Evolutionary conservation across 768 basidiomycete genomes (phyloP).

Genomic region (Leucocoprinus birnbaumii): DNA sequence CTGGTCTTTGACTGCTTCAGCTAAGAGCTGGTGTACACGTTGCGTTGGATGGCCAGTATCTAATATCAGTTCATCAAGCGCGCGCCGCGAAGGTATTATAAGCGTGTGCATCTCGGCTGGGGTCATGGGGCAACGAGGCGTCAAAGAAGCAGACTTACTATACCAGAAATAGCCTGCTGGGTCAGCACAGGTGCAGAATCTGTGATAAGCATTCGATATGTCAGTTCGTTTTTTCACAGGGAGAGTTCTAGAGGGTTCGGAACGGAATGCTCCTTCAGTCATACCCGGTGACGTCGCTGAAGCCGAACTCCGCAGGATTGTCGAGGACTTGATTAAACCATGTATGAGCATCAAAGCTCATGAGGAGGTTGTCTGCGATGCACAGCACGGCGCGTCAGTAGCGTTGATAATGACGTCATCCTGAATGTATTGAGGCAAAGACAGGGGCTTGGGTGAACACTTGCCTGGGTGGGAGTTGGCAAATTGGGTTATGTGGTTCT

Average conservation of each 20-base stretch:
- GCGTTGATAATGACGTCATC: not conserved
- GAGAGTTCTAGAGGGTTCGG: too few relatives aligned
- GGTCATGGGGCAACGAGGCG: not conserved
- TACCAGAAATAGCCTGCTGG: slow-evolving; percentile 49
- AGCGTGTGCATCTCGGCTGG: not conserved
- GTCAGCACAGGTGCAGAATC: slow-evolving; percentile 49
- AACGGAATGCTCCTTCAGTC: not conserved
- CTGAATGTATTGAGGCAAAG: not conserved
- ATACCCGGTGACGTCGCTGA: slow-evolving; percentile 47
- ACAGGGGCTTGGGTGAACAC: not conserved
- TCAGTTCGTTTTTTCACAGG: too few relatives aligned
- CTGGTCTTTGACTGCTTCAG: slow-evolving; percentile 36
- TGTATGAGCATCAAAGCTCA: slow-evolving; percentile 48
- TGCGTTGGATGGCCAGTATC: slow-evolving; percentile 52
- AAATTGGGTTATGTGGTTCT: slow-evolving; percentile 31
- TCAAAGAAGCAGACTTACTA: slow-evolving; percentile 36
- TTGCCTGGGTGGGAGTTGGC: slow-evolving; percentile 29
- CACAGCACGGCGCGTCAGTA: not conserved
- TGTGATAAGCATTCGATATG: slow-evolving; percentile 13
- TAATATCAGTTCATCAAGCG: slow-evolving; percentile 15
- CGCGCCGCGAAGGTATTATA: too few relatives aligned
- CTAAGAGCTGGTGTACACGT: slow-evolving; percentile 42
- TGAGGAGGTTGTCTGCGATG: slow-evolving; percentile 35
- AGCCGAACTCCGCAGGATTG: slow-evolving; percentile 35
- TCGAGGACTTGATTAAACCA: slow-evolving; percentile 48